Base-by-base conservation (phyloP, 345 rosid genomes). In the Litchi chinensis region DNA sequence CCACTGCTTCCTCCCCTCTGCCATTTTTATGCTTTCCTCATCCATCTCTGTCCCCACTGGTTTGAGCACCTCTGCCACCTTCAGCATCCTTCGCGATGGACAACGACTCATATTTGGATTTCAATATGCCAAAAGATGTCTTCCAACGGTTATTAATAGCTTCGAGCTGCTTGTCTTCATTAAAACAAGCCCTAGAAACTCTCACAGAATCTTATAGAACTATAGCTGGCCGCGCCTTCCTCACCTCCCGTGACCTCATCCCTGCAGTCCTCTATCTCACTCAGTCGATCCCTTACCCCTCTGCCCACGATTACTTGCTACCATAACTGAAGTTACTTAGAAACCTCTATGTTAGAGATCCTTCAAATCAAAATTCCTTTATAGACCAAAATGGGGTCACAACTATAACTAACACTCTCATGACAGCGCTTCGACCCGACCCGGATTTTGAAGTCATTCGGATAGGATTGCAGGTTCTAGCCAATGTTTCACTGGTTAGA, bases 321-420 rank as follows among this genome's bases (percentile, higher is more conserved):
- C 87, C 84, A 52, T 81, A 88, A 39, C 68, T 91, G 8, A 95
- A 89, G 75, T 85, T 95, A 81, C 87, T 89, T 28, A 88, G 99
- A 19, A 95, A 93, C 77, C 87, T 92, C 8, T 92, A 91, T 75
- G 98, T 96, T 3, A 95, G 97, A 12, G 96, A 91, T 46, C 32
- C 73, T 66, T 59, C 57, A 26, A 89, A 91, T 83, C 96, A 92
- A 83, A 72, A 83, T 69, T 77, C 83, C 18, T 95, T 93, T 83
- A 54, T 92, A 22, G 83, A 80, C 10, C 62, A 44, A 13, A 57
- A 80, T 54, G 98, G 97, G n/a, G 84, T 85, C n/a, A 76, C 44
- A 32, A 50, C 79, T 69, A 48, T 92, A 40, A 86, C 75, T 0
- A 50, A 73, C 66, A 48, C 86, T 77, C 63, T 89, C 32, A 79